These are phyloP conservation scores for Rhizopus delemar DNA, from an alignment of 371 early-diverging fungal species.

Conservation along the genomic window DNA sequence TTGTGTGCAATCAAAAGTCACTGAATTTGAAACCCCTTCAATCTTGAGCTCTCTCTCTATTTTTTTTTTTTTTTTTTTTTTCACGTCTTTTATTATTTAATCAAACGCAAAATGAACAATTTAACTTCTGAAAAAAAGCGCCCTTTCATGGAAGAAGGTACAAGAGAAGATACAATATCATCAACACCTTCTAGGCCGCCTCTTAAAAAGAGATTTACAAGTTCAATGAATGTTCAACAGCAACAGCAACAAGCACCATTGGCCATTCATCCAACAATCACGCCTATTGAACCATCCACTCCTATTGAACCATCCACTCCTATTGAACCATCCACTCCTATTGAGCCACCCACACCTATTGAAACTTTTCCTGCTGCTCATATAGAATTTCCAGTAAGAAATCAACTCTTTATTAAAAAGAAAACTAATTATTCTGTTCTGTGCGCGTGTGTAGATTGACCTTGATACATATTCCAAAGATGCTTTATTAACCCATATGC, in stretches of 20 bases:
- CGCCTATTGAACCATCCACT: neutral
- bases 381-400: neutral
- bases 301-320: conserved; percentile 2
- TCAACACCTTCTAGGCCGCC: conserved; percentile 26
- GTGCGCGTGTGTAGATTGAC: conserved; percentile 7
- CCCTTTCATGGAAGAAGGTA: neutral
- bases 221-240: conserved; percentile 20
- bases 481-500: conserved; percentile 25
- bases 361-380: neutral
- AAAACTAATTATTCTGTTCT: neutral
- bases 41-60: too few species aligned
- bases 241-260: neutral
- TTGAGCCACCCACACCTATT: conserved; percentile 1
- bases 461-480: conserved; percentile 18
- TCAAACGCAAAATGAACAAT: neutral
- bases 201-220: conserved; percentile 31
- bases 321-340: conserved; percentile 9
- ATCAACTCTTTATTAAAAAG: neutral
- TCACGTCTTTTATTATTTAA: neutral
- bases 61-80: neutral
- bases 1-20: neutral
- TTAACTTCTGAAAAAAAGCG: neutral
- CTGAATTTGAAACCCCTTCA: conserved; percentile 1
- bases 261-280: conserved; percentile 2
- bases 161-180: neutral